Evolutionary conservation across 441 rosid genomes (phyloP).

Genomic region (Erysimum cheiri): DNA sequence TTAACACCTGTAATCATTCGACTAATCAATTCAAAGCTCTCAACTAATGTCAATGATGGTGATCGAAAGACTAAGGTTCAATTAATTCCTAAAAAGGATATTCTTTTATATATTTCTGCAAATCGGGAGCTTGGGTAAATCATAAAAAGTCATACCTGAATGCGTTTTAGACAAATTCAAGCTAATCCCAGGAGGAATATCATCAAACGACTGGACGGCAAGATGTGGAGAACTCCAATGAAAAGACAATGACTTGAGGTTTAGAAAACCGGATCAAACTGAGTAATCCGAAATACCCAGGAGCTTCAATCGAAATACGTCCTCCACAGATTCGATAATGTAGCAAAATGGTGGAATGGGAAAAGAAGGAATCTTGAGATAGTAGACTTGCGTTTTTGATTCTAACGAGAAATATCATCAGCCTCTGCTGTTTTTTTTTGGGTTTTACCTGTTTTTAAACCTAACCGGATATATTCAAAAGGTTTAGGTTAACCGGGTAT

Average conservation of each 20-base stretch:
- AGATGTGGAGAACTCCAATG: neutral
- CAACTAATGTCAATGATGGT: conserved; percentile 2
- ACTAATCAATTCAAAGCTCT: conserved; percentile 14
- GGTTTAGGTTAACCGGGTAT: neutral
- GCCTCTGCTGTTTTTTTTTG: no score
- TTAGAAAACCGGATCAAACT: neutral
- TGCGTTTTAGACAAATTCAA: neutral
- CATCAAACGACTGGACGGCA: conserved; percentile 38
- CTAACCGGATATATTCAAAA: conserved; percentile 20
- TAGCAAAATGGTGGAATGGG: conserved; percentile 1
- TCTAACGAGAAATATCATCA: neutral
- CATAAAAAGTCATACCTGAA: conserved; percentile 31
- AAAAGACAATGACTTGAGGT: neutral
- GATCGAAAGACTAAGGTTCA: neutral
- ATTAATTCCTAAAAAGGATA: neutral
- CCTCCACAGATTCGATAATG: conserved; percentile 7
- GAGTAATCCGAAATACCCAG: neutral
- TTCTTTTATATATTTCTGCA: neutral
- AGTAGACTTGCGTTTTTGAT: conserved; percentile 18
- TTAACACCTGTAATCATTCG: neutral
- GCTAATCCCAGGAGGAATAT: conserved; percentile 39
- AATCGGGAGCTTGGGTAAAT: neutral
- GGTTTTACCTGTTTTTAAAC: neutral
- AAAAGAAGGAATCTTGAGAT: conserved; percentile 13
- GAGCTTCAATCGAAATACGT: neutral